Evolutionary conservation across 106 monocot genomes (phyloP).

Genomic region (Cymbidium sinense): DNA sequence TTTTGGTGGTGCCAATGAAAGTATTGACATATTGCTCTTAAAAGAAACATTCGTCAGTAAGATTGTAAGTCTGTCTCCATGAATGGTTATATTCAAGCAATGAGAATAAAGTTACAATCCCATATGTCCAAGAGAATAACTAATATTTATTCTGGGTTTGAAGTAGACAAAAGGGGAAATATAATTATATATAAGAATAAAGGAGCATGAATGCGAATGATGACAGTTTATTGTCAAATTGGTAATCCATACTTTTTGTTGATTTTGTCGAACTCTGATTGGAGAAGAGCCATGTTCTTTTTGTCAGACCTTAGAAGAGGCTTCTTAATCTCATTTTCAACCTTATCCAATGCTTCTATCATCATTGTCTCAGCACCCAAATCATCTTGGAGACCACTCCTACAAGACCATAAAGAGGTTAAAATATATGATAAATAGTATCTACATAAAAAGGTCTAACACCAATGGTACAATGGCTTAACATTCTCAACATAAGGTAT

Average conservation of each 20-base stretch:
- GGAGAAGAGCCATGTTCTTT: conserved; percentile 86
- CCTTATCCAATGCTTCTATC: conserved; percentile 89
- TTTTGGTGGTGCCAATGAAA: background rate
- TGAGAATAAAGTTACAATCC: background rate
- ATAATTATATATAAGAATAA: background rate
- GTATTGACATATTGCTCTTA: background rate
- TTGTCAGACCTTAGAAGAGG: conserved; percentile 93
- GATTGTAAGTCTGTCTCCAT: background rate
- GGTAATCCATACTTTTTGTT: conserved; percentile 73
- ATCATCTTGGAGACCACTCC: conserved; percentile 75
- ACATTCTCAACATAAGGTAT: background rate
- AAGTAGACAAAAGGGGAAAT: background rate
- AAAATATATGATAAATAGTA: background rate
- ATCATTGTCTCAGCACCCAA: conserved; percentile 80
- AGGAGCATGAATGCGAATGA: background rate
- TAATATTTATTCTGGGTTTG: background rate
- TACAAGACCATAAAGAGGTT: conserved; percentile 7
- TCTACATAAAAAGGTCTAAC: background rate
- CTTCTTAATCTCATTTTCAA: conserved; percentile 92
- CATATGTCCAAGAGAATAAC: background rate
- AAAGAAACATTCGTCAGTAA: background rate
- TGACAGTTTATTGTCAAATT: background rate
- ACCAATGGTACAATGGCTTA: background rate
- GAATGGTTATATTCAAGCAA: background rate
- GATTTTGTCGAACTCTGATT: conserved; percentile 83